These are phyloP conservation scores for Rhazya stricta DNA, from an alignment of 257 asterid genomes.

Conservation along the genomic window DNA sequence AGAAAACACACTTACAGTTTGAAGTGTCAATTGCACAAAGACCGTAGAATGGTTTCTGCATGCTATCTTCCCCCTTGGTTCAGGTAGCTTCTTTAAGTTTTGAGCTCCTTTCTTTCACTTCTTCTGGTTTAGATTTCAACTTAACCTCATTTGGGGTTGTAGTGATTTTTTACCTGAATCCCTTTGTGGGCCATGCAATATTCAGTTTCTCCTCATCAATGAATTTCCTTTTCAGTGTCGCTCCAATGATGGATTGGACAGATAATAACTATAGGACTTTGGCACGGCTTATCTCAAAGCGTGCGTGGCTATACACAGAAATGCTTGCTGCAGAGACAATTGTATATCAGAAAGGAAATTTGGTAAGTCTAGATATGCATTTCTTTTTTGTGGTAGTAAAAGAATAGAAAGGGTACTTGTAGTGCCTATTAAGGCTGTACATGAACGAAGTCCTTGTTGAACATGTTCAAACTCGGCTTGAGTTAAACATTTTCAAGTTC, in stretches of 20 bases:
- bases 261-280: conserved; percentile 85
- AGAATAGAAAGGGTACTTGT: not conserved
- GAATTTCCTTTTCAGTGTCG: conserved; percentile 47
- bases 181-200: conserved; percentile 38
- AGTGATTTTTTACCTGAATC: conserved; percentile 3
- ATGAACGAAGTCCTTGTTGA: too few species aligned
- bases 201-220: not conserved
- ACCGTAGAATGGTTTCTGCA: conserved; percentile 58
- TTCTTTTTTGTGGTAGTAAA: not conserved
- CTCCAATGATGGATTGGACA: conserved; percentile 97
- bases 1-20: conserved; percentile 34
- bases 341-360: conserved; percentile 70
- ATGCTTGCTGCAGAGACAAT: conserved; percentile 98
- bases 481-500: too few species aligned
- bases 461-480: too few species aligned
- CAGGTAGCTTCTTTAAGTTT: conserved; percentile 48
- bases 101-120: not conserved
- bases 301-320: conserved; percentile 90
- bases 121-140: not conserved
- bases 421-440: too few species aligned
- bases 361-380: conserved; percentile 41
- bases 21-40: conserved; percentile 37
- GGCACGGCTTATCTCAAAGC: conserved; percentile 80
- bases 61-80: conserved; percentile 80
- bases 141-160: not conserved